Evolutionary conservation across 495 filamentous ascomycete species (phyloP).

Genomic region (Neurospora sp.): DNA sequence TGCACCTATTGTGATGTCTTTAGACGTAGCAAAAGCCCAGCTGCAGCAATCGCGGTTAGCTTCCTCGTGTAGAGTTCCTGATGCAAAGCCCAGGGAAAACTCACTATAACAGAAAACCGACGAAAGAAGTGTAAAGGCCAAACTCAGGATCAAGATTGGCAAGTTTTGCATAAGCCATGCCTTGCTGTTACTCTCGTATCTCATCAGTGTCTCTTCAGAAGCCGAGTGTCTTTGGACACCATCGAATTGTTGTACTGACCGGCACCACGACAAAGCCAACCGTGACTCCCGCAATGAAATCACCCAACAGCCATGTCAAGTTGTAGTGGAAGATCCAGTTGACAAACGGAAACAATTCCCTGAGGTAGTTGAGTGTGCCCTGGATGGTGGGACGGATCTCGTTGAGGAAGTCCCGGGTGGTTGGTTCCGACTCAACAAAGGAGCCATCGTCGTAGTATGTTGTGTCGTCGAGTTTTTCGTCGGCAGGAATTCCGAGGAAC

Average conservation of each 20-base stretch:
- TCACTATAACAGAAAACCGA: slow-evolving; percentile 51
- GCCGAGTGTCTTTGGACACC: not conserved
- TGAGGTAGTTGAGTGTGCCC: slow-evolving; percentile 44
- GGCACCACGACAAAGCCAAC: slow-evolving; percentile 23
- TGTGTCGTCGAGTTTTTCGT: slow-evolving; percentile 13
- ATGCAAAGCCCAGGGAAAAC: not conserved
- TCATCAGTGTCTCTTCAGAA: slow-evolving; percentile 25
- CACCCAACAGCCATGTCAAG: slow-evolving; percentile 38
- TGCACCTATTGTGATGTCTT: slow-evolving; percentile 61
- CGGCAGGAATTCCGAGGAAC: slow-evolving; percentile 18
- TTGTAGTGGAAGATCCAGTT: slow-evolving; percentile 45
- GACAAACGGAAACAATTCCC: slow-evolving; percentile 35
- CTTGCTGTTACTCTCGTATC: slow-evolving; percentile 48
- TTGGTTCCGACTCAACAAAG: slow-evolving; percentile 72
- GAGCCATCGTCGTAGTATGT: slow-evolving; percentile 36
- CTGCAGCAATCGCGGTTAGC: not conserved
- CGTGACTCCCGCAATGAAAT: slow-evolving; percentile 32
- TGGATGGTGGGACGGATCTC: slow-evolving; percentile 42
- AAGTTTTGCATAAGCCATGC: slow-evolving; percentile 55
- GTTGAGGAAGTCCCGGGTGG: slow-evolving; percentile 53
- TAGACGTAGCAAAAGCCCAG: slow-evolving; percentile 59
- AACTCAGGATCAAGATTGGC: slow-evolving; percentile 47
- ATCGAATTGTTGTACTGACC: not conserved
- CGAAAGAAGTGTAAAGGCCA: slow-evolving; percentile 57
- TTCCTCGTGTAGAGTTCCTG: not conserved